phyloP scores from a whole-genome alignment of 495 filamentous ascomycete genomes.

The Penicillium psychrofluorescens region DNA sequence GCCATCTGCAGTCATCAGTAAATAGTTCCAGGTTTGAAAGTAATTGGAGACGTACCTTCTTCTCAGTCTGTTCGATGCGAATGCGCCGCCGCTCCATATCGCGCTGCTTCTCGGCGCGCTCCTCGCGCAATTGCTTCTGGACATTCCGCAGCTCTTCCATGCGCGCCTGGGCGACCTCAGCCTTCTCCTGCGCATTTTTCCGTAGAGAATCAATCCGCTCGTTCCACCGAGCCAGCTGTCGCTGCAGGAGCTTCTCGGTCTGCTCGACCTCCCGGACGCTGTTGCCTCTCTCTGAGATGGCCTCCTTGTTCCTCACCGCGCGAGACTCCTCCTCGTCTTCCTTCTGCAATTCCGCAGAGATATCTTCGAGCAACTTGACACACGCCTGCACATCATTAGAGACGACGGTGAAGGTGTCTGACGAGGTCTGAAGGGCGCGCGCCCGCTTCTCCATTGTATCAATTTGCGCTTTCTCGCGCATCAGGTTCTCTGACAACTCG shows the following conservation, averaged over 20 bases:
- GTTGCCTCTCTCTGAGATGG: constrained; percentile 76
- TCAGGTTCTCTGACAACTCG: constrained; percentile 70
- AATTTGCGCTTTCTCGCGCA: constrained; percentile 70
- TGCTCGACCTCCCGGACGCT: constrained; percentile 87
- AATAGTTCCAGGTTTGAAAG: not conserved
- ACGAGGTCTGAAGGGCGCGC: constrained; percentile 84
- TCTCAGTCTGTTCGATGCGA: constrained; percentile 94
- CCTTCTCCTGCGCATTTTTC: constrained; percentile 71
- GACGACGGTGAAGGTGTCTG: constrained; percentile 81
- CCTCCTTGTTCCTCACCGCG: constrained; percentile 74
- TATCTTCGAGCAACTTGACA: constrained; percentile 83
- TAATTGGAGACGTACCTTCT: constrained; percentile 61
- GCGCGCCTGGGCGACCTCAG: constrained; percentile 65
- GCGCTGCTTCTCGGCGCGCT: constrained; percentile 72
- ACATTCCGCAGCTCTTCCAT: constrained; percentile 85
- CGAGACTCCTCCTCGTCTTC: constrained; percentile 82
- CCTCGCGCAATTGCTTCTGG: constrained; percentile 75
- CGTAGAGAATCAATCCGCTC: constrained; percentile 78
- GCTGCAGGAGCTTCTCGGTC: constrained; percentile 71
- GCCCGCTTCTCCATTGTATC: constrained; percentile 79
- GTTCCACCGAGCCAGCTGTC: constrained; percentile 75
- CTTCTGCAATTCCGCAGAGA: constrained; percentile 71
- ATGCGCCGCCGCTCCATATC: constrained; percentile 90
- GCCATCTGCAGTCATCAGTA: constrained; percentile 61
- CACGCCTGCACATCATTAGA: constrained; percentile 75